Conservation (phyloP, 108 stramenopile genomes). For the Nitzschia sp. region DNA sequence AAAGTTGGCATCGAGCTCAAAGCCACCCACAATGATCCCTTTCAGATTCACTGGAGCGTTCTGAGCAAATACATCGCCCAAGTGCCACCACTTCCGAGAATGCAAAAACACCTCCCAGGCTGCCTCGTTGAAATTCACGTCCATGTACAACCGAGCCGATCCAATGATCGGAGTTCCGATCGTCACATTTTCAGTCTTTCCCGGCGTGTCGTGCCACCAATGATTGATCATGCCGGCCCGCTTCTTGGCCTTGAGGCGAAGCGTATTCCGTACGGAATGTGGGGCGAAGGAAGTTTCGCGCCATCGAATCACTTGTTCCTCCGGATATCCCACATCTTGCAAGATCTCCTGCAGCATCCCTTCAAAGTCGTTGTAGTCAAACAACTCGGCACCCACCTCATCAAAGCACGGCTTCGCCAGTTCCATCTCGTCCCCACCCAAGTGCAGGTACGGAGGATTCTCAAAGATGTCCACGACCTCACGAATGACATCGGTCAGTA, state of each 20-base stretch:
- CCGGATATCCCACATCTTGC: constrained; percentile 16
- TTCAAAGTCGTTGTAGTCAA: constrained; percentile 28
- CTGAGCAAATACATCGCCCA: constrained; percentile 7
- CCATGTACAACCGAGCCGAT: constrained; percentile 23
- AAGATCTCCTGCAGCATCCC: constrained; percentile 8
- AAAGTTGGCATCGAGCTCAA: constrained; percentile 11
- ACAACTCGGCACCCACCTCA: constrained; percentile 13
- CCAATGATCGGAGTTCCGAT: constrained; percentile 5
- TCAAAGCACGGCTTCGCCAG: constrained; percentile 31
- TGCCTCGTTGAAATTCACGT: constrained; percentile 16
- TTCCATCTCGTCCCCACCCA: constrained; percentile 40
- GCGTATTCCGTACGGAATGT: background rate
- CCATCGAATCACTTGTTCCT: constrained; percentile 27
- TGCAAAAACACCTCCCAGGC: constrained; percentile 25
- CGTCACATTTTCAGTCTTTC: constrained; percentile 1
- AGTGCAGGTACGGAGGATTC: constrained; percentile 34
- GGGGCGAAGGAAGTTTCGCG: background rate
- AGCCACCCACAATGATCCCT: constrained; percentile 19
- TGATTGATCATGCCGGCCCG: constrained; percentile 27
- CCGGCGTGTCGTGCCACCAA: constrained; percentile 18
- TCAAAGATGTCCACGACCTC: constrained; percentile 43
- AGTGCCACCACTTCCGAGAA: constrained; percentile 15
- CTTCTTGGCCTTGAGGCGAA: background rate
- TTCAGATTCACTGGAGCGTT: constrained; percentile 6
- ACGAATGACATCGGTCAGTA: constrained; percentile 29